phyloP scores from a whole-genome alignment of 164 flowering plant genomes.

The Umbilicus rupestris region DNA sequence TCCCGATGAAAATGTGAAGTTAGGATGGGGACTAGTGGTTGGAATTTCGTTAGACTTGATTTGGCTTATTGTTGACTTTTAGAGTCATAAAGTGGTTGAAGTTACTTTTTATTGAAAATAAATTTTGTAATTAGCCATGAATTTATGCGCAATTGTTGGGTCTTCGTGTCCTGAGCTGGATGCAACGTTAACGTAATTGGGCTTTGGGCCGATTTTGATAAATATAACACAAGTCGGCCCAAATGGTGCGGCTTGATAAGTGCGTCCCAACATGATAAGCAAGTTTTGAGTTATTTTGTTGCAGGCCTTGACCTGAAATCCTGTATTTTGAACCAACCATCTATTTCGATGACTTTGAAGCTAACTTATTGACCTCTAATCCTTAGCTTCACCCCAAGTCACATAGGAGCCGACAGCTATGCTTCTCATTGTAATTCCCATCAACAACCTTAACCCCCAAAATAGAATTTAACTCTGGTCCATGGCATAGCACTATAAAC shows the following conservation, averaged over 20 bases:
- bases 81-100: neutral
- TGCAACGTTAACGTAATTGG: no score
- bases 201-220: no score
- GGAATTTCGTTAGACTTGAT: neutral
- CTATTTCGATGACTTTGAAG: neutral
- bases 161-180: no score
- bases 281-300: neutral
- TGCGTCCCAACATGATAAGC: no score
- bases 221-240: no score
- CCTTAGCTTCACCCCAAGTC: neutral
- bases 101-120: neutral
- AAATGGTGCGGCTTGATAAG: no score
- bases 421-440: neutral
- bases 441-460: neutral
- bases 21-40: neutral
- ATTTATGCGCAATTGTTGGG: neutral
- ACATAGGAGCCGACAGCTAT: neutral
- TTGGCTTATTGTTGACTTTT: neutral
- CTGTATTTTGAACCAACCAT: neutral
- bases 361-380: neutral
- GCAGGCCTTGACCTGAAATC: neutral
- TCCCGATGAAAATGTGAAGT: no score
- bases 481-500: no score
- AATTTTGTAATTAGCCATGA: neutral
- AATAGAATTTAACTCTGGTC: no score